Evolutionary conservation across 129 eudicot genomes (phyloP).

Genomic region (Arctium lappa): DNA sequence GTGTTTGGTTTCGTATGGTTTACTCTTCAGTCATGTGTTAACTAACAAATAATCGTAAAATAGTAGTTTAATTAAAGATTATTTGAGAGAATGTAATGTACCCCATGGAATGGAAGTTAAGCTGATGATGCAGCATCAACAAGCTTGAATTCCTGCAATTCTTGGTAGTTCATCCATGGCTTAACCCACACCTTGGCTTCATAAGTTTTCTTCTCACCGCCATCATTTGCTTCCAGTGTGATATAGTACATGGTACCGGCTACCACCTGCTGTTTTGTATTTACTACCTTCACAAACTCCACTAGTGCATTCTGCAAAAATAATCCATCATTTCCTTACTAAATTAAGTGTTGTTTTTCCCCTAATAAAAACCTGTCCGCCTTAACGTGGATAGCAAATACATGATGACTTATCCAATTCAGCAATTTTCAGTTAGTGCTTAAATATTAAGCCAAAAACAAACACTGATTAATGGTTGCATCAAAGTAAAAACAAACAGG

Average conservation of each 20-base stretch:
- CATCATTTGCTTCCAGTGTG: slow-evolving; percentile 61
- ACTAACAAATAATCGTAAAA: not conserved
- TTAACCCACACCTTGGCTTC: slow-evolving; percentile 86
- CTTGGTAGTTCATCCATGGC: slow-evolving; percentile 71
- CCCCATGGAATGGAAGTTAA: slow-evolving; percentile 4
- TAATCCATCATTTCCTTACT: not conserved
- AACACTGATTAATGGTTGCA: too few species aligned
- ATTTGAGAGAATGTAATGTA: not conserved
- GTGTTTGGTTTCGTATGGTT: too few species aligned
- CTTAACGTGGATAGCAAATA: too few species aligned
- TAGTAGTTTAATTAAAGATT: not conserved
- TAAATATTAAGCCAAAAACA: not conserved
- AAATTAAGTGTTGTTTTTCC: too few species aligned
- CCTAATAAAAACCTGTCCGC: too few species aligned
- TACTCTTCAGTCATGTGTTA: too few species aligned
- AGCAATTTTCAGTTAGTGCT: not conserved
- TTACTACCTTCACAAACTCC: slow-evolving; percentile 61
- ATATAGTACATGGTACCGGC: slow-evolving; percentile 54
- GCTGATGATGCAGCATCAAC: slow-evolving; percentile 21
- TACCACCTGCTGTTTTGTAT: slow-evolving; percentile 60
- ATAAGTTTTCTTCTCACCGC: slow-evolving; percentile 57
- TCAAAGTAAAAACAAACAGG: too few species aligned
- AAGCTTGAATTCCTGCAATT: slow-evolving; percentile 63
- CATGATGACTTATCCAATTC: too few species aligned
- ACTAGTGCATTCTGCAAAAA: slow-evolving; percentile 54